These are phyloP conservation scores for Sclerotinia borealis DNA, from an alignment of 2,329 filamentous ascomycete species.

Conservation along the genomic window DNA sequence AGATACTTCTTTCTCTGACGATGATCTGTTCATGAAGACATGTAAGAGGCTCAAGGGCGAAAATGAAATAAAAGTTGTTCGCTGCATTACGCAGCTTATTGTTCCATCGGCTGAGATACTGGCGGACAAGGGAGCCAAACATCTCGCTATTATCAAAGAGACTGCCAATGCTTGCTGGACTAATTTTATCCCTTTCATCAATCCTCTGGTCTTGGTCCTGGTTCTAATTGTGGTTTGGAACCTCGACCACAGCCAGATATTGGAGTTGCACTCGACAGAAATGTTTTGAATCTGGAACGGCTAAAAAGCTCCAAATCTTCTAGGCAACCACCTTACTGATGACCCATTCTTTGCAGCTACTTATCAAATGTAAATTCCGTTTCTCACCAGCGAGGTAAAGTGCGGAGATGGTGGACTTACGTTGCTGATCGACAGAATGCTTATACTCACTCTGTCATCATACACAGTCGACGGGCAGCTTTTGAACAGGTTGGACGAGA, in stretches of 20 bases:
- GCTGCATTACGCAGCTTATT: constrained; percentile 34
- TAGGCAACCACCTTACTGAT: constrained; percentile 33
- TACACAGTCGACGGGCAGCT: background rate
- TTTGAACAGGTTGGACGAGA: background rate
- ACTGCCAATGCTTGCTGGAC: constrained; percentile 40
- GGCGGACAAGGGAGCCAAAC: constrained; percentile 6
- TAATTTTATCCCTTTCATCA: constrained; percentile 35
- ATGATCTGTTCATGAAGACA: constrained; percentile 35
- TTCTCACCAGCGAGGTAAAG: constrained; percentile 44
- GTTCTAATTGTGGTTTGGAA: too few relatives aligned
- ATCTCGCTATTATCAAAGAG: constrained; percentile 35
- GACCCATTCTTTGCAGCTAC: constrained; percentile 34
- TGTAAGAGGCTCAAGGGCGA: constrained; percentile 30
- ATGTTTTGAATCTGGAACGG: constrained; percentile 37
- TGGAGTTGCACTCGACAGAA: constrained; percentile 36
- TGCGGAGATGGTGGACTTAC: constrained; percentile 35
- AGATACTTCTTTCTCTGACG: constrained; percentile 7
- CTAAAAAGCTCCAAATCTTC: constrained; percentile 37
- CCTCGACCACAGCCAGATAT: constrained; percentile 40
- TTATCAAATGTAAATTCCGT: constrained; percentile 44
- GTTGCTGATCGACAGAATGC: constrained; percentile 33
- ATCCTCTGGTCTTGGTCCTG: constrained; percentile 17
- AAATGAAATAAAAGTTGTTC: constrained; percentile 34
- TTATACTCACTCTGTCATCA: constrained; percentile 23
- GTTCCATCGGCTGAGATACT: constrained; percentile 17